Base-by-base conservation (phyloP, 1,284 basidiomycete species). In the Cutaneotrichosporon spelunceum region DNA sequence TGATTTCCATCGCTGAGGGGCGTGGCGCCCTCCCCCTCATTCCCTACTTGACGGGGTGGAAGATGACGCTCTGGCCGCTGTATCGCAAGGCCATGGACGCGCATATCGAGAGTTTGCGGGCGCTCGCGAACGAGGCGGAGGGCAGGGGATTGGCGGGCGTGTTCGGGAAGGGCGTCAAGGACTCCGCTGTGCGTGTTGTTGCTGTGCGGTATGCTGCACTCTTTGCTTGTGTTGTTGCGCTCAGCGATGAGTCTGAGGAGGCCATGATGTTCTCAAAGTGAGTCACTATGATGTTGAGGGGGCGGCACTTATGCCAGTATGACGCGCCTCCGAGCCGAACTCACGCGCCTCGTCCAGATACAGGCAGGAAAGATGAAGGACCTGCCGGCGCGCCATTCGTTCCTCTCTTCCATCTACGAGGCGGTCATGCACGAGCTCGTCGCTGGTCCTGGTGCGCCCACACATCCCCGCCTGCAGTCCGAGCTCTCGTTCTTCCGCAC, bases 181-280 rank as follows among this genome's bases (percentile, higher is more conserved):
- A 93, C 70, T 79, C 81, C 24, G 79, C 82, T 33, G 86, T 93
- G 11, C 78, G 84, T 42, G 66, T 80, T 73, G 76, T 76, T 84
- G 87, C 82, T 76, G 82, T 71, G 81, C 73, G 87, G 61, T 97
- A 96, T 74, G 83, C 87, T 13, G 81, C 82, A 26, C 74, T 93
- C 66, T 95, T 96, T 81, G 87, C 86, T 62, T 87, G 88, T 2
- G 86, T 92, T 65, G 85, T 92, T 23, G 84, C 85, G 26, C 78
- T 95, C 66, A 91, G 90, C 7, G 85, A 85, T 53, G 88, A 90
- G 68, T 87, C 87, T 47, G 90, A 93, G 67, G 93, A 96, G 74
- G 91, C 89, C 7, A 94, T 95, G 92, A 88, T 94, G 52, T 95
- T 94, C 72, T 87, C 89, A 14, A 92, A 93, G 93, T 93, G 73